These are phyloP conservation scores for Candida piceae DNA, from an alignment of 805 yeast species.

Conservation along the genomic window DNA sequence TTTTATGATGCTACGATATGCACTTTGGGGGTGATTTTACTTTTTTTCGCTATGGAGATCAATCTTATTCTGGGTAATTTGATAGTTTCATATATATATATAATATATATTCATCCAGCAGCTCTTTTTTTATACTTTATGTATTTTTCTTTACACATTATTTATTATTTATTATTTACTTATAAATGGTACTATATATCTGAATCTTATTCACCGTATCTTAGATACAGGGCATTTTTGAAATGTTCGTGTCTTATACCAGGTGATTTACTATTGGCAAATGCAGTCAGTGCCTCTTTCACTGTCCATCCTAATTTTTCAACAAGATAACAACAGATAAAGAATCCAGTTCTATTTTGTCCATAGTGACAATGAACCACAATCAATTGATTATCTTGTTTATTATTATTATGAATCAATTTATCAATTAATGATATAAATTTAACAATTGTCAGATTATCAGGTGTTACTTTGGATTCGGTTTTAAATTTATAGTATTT, in stretches of 20 bases:
- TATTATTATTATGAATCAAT: slow-evolving; percentile 25
- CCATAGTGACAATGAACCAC: slow-evolving; percentile 83
- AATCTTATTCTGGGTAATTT: too few relatives aligned
- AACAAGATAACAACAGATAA: slow-evolving; percentile 63
- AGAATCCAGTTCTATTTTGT: slow-evolving; percentile 72
- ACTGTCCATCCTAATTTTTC: slow-evolving; percentile 57
- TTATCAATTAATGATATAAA: slow-evolving; percentile 52
- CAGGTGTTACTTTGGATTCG: slow-evolving; percentile 73
- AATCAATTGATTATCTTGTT: slow-evolving; percentile 32
- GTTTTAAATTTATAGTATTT: slow-evolving; percentile 69
- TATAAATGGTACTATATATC: too few relatives aligned
- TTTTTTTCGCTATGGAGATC: too few relatives aligned
- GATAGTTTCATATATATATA: too few relatives aligned
- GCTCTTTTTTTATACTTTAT: too few relatives aligned
- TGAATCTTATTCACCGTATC: slow-evolving; percentile 47
- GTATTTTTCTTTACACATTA: too few relatives aligned
- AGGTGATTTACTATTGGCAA: slow-evolving; percentile 53
- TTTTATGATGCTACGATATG: too few relatives aligned
- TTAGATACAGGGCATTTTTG: slow-evolving; percentile 62
- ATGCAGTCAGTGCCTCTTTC: slow-evolving; percentile 57
- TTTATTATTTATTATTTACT: too few relatives aligned
- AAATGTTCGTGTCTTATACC: slow-evolving; percentile 78
- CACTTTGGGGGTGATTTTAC: too few relatives aligned
- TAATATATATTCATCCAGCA: too few relatives aligned
- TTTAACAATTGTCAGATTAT: slow-evolving; percentile 48